Evolutionary conservation across 208 protist species (phyloP), one percentile per base, ranked within the genome.

Genomic region (Herpetomonas tarakana): DNA sequence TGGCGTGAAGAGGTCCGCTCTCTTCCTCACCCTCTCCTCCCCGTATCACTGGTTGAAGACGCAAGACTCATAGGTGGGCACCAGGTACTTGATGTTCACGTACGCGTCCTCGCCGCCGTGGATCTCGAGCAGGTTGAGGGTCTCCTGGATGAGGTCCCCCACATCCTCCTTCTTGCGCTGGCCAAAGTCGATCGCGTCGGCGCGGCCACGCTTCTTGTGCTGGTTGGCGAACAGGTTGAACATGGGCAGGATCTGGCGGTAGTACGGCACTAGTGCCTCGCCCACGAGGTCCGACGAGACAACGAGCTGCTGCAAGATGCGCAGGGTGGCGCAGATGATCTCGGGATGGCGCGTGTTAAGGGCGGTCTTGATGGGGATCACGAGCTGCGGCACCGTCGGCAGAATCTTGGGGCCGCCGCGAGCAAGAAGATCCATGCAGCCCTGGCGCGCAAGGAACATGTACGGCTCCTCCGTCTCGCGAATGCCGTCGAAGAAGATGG

Each of bases 401-500:
- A 99, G 76, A 44, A 99, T 98, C 79, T 98, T 99, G 0, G 73
- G 62, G 27, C 94, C 91, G 21, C 98, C 98, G 52, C 97, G 76
- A 69, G 96, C 81, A n/a, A 99, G 83, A 44, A 99, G 68, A 70
- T 99, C 92, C 39, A 96, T 72, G 56, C 88, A 91, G 18, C 97
- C 97, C 76, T 98, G 94, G n/a, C 93, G 74, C 2, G 98, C 94
- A 4, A 99, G 75, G 72, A 99, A 99, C 77, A 88, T 90, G 79
- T 99, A 99, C 27, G 98, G 98, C 69, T 99, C 96, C 65, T 98
- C 88, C 27, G 94, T 98, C 69, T 99, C 98, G 35, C 97, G 85
- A 27, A 99, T 92, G 12, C 98, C 98, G 70, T 99, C 98, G 77
- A 99, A 99, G 71, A 99, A 99, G 61, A 99, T 98, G 47, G 98